These are phyloP conservation scores for Mycena venus DNA, from an alignment of 768 basidiomycete species.

Conservation along the genomic window DNA sequence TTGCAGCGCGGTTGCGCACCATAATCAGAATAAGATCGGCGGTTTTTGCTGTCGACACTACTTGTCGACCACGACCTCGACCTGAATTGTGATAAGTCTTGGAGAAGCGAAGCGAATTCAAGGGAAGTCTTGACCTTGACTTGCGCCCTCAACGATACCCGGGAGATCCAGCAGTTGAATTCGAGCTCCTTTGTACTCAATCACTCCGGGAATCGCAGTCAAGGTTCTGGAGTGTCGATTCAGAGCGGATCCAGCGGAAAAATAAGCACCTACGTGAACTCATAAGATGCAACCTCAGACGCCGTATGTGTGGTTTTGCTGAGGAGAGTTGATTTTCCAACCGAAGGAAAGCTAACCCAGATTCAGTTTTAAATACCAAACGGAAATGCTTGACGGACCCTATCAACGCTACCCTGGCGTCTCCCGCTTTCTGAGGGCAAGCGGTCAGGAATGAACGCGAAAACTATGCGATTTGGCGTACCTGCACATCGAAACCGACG, in stretches of 20 bases:
- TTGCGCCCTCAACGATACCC: slow-evolving; percentile 95
- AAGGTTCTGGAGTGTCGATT: slow-evolving; percentile 25
- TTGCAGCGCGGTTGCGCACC: slow-evolving; percentile 53
- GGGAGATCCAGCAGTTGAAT: slow-evolving; percentile 97
- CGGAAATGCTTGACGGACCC: slow-evolving; percentile 52
- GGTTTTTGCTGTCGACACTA: slow-evolving; percentile 94
- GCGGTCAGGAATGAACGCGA: background rate
- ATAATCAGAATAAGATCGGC: slow-evolving; percentile 95
- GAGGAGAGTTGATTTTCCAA: slow-evolving; percentile 95
- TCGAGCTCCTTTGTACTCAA: slow-evolving; percentile 92
- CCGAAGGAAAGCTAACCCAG: slow-evolving; percentile 78
- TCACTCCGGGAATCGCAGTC: slow-evolving; percentile 96
- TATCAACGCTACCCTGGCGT: slow-evolving; percentile 92
- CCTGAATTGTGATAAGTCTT: slow-evolving; percentile 51
- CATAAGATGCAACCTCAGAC: slow-evolving; percentile 92
- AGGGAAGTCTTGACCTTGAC: slow-evolving; percentile 64
- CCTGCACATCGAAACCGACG: slow-evolving; percentile 90
- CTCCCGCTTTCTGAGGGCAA: slow-evolving; percentile 67
- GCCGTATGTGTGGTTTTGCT: slow-evolving; percentile 93
- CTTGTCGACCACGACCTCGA: slow-evolving; percentile 94
- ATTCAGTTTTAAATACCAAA: background rate
- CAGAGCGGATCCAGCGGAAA: slow-evolving; percentile 6
- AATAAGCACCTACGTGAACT: slow-evolving; percentile 91
- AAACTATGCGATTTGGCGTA: slow-evolving; percentile 39
- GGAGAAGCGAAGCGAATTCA: background rate